Evolutionary conservation across 768 basidiomycete genomes (phyloP), one percentile per base, ranked within the genome.

Genomic region (Suillus ampliporus): DNA sequence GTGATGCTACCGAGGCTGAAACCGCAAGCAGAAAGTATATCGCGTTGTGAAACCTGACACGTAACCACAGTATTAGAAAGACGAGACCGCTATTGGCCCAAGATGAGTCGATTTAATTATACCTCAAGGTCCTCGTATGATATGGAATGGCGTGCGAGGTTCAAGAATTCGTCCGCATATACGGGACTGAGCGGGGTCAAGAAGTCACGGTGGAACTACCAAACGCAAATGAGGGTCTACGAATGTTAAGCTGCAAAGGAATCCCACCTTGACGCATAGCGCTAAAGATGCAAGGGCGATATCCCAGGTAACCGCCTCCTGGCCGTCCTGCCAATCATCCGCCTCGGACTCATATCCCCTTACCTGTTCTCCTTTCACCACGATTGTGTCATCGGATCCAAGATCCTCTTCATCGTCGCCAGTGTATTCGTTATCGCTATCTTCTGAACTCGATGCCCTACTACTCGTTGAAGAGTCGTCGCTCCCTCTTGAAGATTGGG

Each of bases 171-270:
- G 40, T 69, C 67, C 0, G 84, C 79, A 57, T 77, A 79, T 2
- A 89, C 78, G 1, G 87, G 85, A 14, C 76, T 67, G 7, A 89
- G 77, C 13, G 89, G 89, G 1, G 75, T 65, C 19, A 90, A 72
- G 51, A 86, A 83, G 72, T 90, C 89, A 15, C 88, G 84, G 74
- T 90, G 86, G 59, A 86, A 79, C 88, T 90, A 63, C 44, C 37
- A 46, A 50, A 10, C 43, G 21, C 11, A 57, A 19, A n/a, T 63
- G 15, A 58, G 43, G 6, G 26, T 40, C 44, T 15, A 7, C 9
- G 21, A 38, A 43, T 23, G 31, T 6, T 60, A 43, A 35, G 6
- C 40, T 60, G 40, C 59, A 46, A 57, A 31, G n/a, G 11, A 28
- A 41, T 17, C 48, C 8, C 62, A 86, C 88, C 82, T 91, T 91